A percentile compares a stretch with the other conserved stretches of the same genome.
Evolutionary conservation across 164 flowering plant genomes (phyloP).

Genomic region (Annona cherimola): DNA sequence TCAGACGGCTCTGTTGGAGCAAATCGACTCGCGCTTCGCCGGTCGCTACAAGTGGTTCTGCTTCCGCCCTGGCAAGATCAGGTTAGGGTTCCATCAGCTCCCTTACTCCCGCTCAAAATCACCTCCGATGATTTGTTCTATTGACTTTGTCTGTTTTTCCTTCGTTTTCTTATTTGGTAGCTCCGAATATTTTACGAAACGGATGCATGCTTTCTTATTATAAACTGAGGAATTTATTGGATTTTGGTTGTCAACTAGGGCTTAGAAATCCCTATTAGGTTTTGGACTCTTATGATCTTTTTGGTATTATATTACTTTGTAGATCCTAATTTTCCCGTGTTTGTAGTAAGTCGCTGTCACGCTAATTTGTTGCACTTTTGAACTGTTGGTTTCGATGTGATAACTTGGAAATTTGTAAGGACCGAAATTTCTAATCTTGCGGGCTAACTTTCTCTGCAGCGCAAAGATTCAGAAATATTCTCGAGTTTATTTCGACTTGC

Average conservation of each 20-base stretch:
- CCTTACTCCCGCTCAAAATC: background rate
- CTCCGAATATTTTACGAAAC: too few relatives aligned
- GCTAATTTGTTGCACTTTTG: background rate
- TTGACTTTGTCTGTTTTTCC: background rate
- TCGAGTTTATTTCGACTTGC: constrained; percentile 77
- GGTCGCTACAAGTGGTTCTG: constrained; percentile 65
- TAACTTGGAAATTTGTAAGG: background rate
- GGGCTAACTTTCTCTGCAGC: constrained; percentile 25
- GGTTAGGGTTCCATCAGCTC: constrained; percentile 37
- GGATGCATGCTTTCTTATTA: background rate
- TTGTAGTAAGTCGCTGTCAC: background rate
- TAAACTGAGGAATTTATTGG: background rate
- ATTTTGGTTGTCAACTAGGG: background rate
- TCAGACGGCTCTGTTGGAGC: constrained; percentile 51
- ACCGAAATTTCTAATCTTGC: background rate
- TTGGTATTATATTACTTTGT: background rate
- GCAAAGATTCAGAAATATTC: constrained; percentile 48
- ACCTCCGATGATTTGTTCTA: background rate
- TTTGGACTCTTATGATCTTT: background rate
- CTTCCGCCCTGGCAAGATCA: constrained; percentile 68
- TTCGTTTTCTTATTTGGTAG: background rate
- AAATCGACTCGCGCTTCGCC: constrained; percentile 57
- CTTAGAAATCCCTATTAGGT: background rate
- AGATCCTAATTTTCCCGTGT: background rate
- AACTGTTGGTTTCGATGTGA: background rate